Evolutionary conservation across 352 stramenopile genomes (phyloP).

Genomic region (Phytopythium oedochilum): DNA sequence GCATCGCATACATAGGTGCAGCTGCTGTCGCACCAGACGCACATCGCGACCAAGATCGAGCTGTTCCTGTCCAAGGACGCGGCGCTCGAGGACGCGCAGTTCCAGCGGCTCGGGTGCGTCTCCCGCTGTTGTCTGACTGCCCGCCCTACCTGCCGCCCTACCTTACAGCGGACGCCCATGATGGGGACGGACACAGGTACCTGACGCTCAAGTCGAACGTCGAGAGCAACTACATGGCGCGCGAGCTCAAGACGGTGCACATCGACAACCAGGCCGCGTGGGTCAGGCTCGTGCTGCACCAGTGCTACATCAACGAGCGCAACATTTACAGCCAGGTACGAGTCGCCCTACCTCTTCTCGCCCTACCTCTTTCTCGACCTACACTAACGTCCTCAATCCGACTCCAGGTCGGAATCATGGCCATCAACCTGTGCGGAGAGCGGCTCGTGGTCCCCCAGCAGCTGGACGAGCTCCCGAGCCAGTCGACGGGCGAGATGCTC

Average conservation of each 20-base stretch:
- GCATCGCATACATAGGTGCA: conserved; percentile 38
- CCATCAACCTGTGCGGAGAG: conserved; percentile 84
- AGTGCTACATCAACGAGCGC: conserved; percentile 85
- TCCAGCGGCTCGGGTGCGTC: conserved; percentile 71
- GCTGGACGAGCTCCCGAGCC: conserved; percentile 37
- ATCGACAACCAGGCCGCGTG: conserved; percentile 83
- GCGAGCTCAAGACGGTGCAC: conserved; percentile 92
- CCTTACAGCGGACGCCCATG: neutral
- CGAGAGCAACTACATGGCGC: conserved; percentile 79
- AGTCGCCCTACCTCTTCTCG: too few species aligned
- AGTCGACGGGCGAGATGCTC: conserved; percentile 38
- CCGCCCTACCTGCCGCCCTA: neutral
- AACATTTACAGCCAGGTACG: conserved; percentile 84
- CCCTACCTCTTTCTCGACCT: neutral
- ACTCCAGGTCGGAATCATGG: conserved; percentile 81
- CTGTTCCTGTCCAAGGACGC: conserved; percentile 75
- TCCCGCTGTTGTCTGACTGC: neutral
- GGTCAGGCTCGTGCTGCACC: conserved; percentile 87
- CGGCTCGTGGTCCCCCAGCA: conserved; percentile 15
- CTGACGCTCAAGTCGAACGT: conserved; percentile 81
- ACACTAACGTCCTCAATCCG: neutral
- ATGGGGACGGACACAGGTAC: too few species aligned
- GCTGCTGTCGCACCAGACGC: conserved; percentile 89
- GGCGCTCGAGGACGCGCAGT: conserved; percentile 45
- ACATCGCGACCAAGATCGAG: conserved; percentile 92